These are phyloP conservation scores for Trichoderma asperellum DNA, from an alignment of 2,329 filamentous ascomycete genomes.

Conservation along the genomic window DNA sequence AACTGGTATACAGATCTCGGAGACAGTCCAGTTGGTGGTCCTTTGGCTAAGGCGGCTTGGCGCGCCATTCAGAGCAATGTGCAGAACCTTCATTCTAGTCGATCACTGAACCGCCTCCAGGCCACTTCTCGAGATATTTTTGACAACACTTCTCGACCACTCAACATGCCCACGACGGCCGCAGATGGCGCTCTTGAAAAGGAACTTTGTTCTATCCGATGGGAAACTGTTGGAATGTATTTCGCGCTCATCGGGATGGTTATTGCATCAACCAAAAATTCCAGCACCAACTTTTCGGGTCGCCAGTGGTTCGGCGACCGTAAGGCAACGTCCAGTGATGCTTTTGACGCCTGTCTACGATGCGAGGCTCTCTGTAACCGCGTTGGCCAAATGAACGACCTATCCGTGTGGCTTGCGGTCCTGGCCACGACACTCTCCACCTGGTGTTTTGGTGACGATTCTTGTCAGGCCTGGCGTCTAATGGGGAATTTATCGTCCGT, in stretches of 20 bases:
- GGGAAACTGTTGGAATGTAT: slow-evolving; percentile 11
- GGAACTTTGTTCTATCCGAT: background rate
- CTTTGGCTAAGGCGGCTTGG: slow-evolving; percentile 8
- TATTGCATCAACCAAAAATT: background rate
- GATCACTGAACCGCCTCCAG: slow-evolving; percentile 10
- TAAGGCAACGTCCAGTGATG: no score
- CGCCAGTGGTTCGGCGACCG: no score
- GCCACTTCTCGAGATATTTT: background rate
- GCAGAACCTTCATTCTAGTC: slow-evolving; percentile 2
- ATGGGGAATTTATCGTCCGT: background rate
- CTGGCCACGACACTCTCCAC: no score
- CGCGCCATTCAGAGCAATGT: slow-evolving; percentile 1
- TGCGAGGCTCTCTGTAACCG: no score
- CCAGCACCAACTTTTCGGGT: background rate
- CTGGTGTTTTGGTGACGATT: slow-evolving; percentile 3
- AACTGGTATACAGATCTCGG: slow-evolving; percentile 11
- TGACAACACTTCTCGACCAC: background rate
- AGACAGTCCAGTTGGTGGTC: slow-evolving; percentile 9
- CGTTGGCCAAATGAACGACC: no score
- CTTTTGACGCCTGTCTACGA: no score
- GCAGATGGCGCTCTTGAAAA: background rate
- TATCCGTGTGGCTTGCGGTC: no score
- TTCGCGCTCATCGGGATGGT: slow-evolving; percentile 11
- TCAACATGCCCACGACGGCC: background rate
- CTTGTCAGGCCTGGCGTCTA: slow-evolving; percentile 7